Conservation (phyloP, 1,284 basidiomycete genomes). For the Takashimella tepidaria region DNA sequence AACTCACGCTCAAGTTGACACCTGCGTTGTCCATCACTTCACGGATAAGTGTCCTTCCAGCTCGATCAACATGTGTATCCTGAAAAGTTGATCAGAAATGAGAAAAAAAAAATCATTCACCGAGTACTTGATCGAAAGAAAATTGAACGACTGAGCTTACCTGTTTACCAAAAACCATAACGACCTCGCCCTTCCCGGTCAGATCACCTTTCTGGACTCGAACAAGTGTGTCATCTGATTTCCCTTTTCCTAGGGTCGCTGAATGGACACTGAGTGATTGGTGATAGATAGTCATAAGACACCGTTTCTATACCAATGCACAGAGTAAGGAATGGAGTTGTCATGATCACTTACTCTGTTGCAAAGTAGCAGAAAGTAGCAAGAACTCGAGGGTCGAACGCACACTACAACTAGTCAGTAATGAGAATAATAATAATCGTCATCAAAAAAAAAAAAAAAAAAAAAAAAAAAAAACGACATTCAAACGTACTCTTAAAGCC, state of each 20-base stretch:
- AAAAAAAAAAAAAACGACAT: not conserved
- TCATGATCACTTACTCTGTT: slow-evolving; percentile 60
- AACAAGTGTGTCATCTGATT: slow-evolving; percentile 66
- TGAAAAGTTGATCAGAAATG: slow-evolving; percentile 4
- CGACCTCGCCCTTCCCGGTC: slow-evolving; percentile 70
- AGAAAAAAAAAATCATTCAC: slow-evolving; percentile 3
- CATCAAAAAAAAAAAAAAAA: too few relatives aligned
- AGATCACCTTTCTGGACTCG: slow-evolving; percentile 69
- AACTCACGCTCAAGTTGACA: slow-evolving; percentile 60
- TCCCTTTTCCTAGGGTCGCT: slow-evolving; percentile 77
- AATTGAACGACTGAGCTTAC: slow-evolving; percentile 45
- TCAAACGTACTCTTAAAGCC: slow-evolving; percentile 56
- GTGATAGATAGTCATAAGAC: slow-evolving; percentile 1
- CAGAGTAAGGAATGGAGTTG: not conserved
- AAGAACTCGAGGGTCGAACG: slow-evolving; percentile 77
- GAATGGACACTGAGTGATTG: slow-evolving; percentile 57
- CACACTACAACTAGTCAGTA: slow-evolving; percentile 57
- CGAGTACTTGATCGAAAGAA: slow-evolving; percentile 7
- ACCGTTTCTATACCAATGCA: too few relatives aligned
- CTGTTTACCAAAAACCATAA: slow-evolving; percentile 92
- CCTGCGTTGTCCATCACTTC: slow-evolving; percentile 71
- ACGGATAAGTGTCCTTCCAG: slow-evolving; percentile 75
- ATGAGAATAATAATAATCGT: too few relatives aligned
- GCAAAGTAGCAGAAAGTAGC: slow-evolving; percentile 87
- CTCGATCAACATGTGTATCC: slow-evolving; percentile 84